Evolutionary conservation across 116 monocot genomes (phyloP).

Genomic region (Dioscorea cayenensis): DNA sequence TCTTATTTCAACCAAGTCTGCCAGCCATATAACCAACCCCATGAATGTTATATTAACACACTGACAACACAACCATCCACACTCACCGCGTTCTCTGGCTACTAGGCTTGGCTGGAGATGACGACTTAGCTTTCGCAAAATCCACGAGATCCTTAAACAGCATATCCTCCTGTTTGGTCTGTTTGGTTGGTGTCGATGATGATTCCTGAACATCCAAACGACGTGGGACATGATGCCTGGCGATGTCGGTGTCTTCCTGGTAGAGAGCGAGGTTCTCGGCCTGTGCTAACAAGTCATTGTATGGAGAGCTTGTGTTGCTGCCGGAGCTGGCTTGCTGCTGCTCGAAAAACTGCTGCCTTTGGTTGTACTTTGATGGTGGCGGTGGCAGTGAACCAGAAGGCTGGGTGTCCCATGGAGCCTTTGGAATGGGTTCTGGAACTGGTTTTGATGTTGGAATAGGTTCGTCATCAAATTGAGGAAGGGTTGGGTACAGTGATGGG

Average conservation of each 20-base stretch:
- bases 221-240: neutral
- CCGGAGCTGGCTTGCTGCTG: constrained; percentile 23
- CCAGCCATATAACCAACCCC: neutral
- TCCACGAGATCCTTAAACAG: constrained; percentile 97
- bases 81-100: constrained; percentile 56
- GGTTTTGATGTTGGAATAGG: constrained; percentile 15
- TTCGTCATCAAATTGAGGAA: constrained; percentile 36
- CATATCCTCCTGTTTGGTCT: constrained; percentile 58
- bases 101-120: constrained; percentile 38
- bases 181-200: constrained; percentile 16
- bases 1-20: constrained; percentile 2
- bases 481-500: constrained; percentile 10
- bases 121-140: constrained; percentile 69
- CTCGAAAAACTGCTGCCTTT: constrained; percentile 89
- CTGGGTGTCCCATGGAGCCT: constrained; percentile 49
- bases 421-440: constrained; percentile 31
- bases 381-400: constrained; percentile 58
- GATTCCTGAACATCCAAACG: constrained; percentile 5
- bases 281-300: constrained; percentile 33
- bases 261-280: constrained; percentile 42
- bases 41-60: neutral
- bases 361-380: constrained; percentile 76
- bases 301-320: constrained; percentile 15
- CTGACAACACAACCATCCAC: neutral
- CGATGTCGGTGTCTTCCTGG: constrained; percentile 12